Conservation (phyloP, 2,329 filamentous ascomycete species). For the Nothophoma quercina region DNA sequence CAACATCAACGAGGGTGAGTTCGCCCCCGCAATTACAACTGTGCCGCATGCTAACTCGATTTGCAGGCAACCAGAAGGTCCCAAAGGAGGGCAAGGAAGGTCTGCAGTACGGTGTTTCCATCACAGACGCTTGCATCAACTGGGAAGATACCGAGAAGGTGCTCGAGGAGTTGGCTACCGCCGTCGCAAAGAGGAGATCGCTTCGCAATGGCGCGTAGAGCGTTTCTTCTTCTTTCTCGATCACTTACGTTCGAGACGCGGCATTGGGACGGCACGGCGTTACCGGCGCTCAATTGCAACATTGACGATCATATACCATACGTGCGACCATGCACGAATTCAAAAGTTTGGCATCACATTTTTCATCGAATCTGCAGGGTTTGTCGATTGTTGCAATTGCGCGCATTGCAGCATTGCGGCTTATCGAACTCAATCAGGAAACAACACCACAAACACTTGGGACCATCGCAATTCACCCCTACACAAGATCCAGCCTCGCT, state of each 20-base stretch:
- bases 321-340: constrained; percentile 8
- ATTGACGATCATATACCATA: constrained; percentile 16
- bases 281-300: constrained; percentile 23
- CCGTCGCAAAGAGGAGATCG: constrained; percentile 77
- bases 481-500: not conserved
- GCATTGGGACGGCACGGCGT: constrained; percentile 32
- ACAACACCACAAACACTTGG: not conserved
- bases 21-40: not conserved
- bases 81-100: constrained; percentile 83
- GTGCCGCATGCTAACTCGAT: constrained; percentile 17
- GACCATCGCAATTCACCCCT: not conserved
- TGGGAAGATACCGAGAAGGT: constrained; percentile 89
- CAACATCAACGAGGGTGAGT: constrained; percentile 88
- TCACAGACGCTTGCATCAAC: constrained; percentile 95
- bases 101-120: constrained; percentile 92
- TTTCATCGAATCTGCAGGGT: not conserved
- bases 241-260: constrained; percentile 11
- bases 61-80: constrained; percentile 83
- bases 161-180: constrained; percentile 78
- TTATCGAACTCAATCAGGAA: not conserved
- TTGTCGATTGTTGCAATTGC: not conserved
- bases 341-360: constrained; percentile 4
- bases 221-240: constrained; percentile 12
- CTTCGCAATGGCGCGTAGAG: constrained; percentile 45
- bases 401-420: not conserved